A percentile compares a stretch with the other conserved stretches of the same genome.
These are phyloP conservation scores for peach (Prunus persica) DNA, from an alignment of 306 rosid genomes.

Conservation along the genomic window Prunus_persica_NCBIv2 NC_034011.1:2217001-2217500, in stretches of 20 bases:
- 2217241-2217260: not conserved
- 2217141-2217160: no score
- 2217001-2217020: constrained; percentile 9
- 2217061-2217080: no score
- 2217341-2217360: constrained; percentile 12
- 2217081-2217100: no score
- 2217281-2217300: constrained; percentile 6
- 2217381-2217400: not conserved
- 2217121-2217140: no score
- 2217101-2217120: no score
- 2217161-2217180: no score
- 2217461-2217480: constrained; percentile 19
- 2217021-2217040: not conserved
- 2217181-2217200: no score
- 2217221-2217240: not conserved
- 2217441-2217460: constrained; percentile 4
- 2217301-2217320: constrained; percentile 44
- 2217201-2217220: not conserved
- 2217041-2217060: no score
- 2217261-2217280: not conserved
- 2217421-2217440: constrained; percentile 13
- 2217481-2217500: constrained; percentile 6
- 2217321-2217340: constrained; percentile 2
- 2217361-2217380: not conserved
- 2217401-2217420: not conserved